A percentile compares a stretch with the other conserved stretches of the same genome.
Evolutionary conservation across 2,329 filamentous ascomycete species (phyloP).

Genomic region (Neonectria magnoliae): DNA sequence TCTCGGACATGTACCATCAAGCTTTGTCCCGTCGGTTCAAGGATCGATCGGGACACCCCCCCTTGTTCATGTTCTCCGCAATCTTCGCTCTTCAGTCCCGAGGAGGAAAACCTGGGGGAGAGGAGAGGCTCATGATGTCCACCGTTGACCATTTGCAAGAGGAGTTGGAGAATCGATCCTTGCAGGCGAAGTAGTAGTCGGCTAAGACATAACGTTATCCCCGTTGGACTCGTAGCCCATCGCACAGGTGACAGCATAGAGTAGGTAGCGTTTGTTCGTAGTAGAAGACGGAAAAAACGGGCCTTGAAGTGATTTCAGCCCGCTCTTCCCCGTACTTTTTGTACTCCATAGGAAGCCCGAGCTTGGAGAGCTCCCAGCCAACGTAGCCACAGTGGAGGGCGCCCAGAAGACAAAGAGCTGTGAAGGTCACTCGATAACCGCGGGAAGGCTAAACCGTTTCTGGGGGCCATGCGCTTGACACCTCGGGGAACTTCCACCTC

Average conservation of each 20-base stretch:
- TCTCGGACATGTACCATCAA: conserved; percentile 12
- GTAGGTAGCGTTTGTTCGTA: no score
- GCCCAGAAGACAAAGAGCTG: background rate
- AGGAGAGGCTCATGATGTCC: background rate
- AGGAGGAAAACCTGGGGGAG: conserved; percentile 18
- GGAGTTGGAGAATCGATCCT: background rate
- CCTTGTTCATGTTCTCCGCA: conserved; percentile 23
- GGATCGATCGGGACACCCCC: conserved; percentile 15
- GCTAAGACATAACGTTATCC: conserved; percentile 9
- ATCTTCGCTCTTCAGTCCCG: conserved; percentile 8
- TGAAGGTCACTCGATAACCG: conserved; percentile 15
- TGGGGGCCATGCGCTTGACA: background rate
- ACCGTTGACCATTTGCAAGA: no score
- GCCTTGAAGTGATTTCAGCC: background rate
- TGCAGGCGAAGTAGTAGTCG: conserved; percentile 1
- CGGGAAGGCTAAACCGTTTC: conserved; percentile 4
- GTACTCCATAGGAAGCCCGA: background rate
- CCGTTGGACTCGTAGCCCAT: background rate
- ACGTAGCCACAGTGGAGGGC: conserved; percentile 7
- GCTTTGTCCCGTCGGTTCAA: conserved; percentile 10
- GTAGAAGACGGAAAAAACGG: background rate
- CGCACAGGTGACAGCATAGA: no score
- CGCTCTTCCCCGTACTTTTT: background rate
- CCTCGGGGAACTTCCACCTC: conserved; percentile 26
- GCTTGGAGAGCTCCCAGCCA: background rate